Percentiles rank a stretch among this genome's conserved stretches.
phyloP scores from a whole-genome alignment of 2,329 filamentous ascomycete genomes.

The Fusarium sp. region DNA sequence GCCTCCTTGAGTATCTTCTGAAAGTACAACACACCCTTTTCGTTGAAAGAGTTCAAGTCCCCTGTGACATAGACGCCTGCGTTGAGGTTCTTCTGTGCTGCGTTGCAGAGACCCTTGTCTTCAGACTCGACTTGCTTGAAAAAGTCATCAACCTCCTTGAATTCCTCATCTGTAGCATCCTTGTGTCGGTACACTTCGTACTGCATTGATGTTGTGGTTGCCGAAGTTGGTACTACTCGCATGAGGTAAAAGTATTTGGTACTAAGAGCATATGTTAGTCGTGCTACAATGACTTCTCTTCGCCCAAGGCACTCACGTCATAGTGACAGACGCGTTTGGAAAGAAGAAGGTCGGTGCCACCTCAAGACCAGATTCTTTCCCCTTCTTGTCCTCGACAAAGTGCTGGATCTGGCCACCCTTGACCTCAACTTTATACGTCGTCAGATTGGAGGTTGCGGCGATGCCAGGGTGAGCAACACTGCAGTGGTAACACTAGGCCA shows the following conservation, averaged over 20 bases:
- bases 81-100: conserved; percentile 70
- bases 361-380: background rate
- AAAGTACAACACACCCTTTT: conserved; percentile 69
- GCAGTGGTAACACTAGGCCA: conserved; percentile 27
- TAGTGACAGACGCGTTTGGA: conserved; percentile 32
- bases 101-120: conserved; percentile 71
- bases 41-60: conserved; percentile 69
- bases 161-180: conserved; percentile 66
- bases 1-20: conserved; percentile 62
- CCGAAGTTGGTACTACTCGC: conserved; percentile 29
- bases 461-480: conserved; percentile 32
- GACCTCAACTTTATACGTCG: conserved; percentile 16
- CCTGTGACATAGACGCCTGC: conserved; percentile 71
- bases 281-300: background rate
- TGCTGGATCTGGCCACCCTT: conserved; percentile 33
- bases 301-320: conserved; percentile 16
- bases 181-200: conserved; percentile 70
- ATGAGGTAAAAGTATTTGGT: conserved; percentile 34
- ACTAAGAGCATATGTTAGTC: background rate
- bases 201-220: conserved; percentile 29
- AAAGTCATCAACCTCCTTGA: conserved; percentile 66
- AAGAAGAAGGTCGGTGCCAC: conserved; percentile 31
- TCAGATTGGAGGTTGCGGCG: conserved; percentile 10
- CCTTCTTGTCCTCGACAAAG: conserved; percentile 21
- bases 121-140: conserved; percentile 73